These are phyloP conservation scores for Penicillium expansum DNA, from an alignment of 2,329 filamentous ascomycete species.

Conservation along the genomic window DNA sequence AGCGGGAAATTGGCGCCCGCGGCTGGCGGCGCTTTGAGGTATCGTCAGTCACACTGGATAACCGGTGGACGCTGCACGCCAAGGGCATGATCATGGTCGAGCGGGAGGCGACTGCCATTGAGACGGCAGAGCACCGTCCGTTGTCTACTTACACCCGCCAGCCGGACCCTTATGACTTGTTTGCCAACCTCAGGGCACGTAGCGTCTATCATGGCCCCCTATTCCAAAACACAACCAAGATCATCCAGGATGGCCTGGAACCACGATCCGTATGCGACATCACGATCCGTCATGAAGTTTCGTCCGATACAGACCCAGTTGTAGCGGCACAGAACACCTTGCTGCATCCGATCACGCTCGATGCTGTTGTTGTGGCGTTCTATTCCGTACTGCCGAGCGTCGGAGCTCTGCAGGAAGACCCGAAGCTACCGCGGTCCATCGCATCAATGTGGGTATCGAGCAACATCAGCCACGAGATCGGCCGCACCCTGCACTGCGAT, in stretches of 20 bases:
- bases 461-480: too few relatives aligned
- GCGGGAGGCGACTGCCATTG: too few relatives aligned
- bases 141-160: background rate
- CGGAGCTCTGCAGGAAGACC: background rate
- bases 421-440: background rate
- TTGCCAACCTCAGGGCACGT: background rate
- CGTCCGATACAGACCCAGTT: background rate
- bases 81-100: background rate
- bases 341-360: background rate
- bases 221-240: background rate
- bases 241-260: background rate
- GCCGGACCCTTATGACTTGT: background rate
- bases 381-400: background rate
- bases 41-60: background rate
- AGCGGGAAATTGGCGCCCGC: background rate
- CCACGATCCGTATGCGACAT: background rate
- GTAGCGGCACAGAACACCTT: background rate
- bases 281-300: background rate
- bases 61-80: background rate
- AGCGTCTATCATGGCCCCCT: background rate
- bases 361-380: background rate
- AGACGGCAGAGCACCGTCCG: too few relatives aligned
- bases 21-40: background rate
- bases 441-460: background rate
- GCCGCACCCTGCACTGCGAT: too few relatives aligned